Conservation (phyloP, 768 basidiomycete genomes). For the Trametes coccinea region DNA sequence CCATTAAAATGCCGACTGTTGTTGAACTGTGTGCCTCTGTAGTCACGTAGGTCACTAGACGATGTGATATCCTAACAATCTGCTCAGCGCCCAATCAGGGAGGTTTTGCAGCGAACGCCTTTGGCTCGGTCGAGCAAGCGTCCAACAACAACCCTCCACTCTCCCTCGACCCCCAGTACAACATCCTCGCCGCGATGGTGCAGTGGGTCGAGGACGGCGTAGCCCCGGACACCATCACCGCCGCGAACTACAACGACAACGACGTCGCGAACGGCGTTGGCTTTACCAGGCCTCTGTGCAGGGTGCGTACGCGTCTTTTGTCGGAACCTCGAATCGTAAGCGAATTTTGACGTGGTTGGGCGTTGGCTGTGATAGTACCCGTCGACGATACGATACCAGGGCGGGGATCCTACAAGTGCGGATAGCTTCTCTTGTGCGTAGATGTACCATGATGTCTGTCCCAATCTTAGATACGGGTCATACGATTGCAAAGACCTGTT, state of each 20-base stretch:
- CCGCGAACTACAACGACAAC: slow-evolving; percentile 23
- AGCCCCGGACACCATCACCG: slow-evolving; percentile 30
- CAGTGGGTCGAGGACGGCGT: slow-evolving; percentile 36
- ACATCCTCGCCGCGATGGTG: slow-evolving; percentile 34
- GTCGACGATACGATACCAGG: slow-evolving; percentile 1
- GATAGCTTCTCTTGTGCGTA: slow-evolving; percentile 15
- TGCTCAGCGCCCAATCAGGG: slow-evolving; percentile 8
- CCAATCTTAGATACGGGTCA: too few relatives aligned
- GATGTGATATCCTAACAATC: background rate
- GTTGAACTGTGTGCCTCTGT: background rate
- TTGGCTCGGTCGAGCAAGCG: slow-evolving; percentile 30
- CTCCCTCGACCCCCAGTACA: slow-evolving; percentile 26
- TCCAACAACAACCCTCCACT: slow-evolving; percentile 22
- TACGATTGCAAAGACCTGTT: too few relatives aligned
- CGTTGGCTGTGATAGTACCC: slow-evolving; percentile 13
- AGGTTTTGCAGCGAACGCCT: slow-evolving; percentile 31
- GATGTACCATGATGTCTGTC: background rate
- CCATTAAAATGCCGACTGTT: background rate
- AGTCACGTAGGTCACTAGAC: slow-evolving; percentile 1
- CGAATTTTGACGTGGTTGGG: background rate
- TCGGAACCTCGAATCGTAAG: too few relatives aligned
- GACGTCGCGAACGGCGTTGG: slow-evolving; percentile 23
- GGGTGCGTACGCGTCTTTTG: slow-evolving; percentile 10
- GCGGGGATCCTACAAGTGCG: slow-evolving; percentile 12
- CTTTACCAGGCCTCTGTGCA: slow-evolving; percentile 26